phyloP scores from a whole-genome alignment of 768 basidiomycete species.

The Tulasnella sp. region DNA sequence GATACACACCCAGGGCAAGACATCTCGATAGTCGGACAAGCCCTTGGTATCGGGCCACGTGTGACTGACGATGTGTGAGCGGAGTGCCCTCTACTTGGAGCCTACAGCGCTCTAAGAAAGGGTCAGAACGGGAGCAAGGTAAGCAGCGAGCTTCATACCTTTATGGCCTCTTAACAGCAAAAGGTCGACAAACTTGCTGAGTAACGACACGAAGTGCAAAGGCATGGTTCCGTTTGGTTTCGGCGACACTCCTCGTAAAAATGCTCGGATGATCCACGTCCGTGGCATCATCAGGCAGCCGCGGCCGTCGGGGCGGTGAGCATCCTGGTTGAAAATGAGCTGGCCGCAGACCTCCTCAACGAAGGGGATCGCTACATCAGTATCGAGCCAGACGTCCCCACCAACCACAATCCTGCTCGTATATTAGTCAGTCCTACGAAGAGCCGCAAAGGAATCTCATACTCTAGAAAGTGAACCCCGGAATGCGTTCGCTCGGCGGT shows the following conservation, averaged over 20 bases:
- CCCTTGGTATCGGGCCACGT: background rate
- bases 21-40: background rate
- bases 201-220: background rate
- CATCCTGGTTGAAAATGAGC: background rate
- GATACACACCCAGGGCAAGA: background rate
- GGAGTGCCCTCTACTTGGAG: no score
- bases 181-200: background rate
- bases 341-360: conserved; percentile 24
- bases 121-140: background rate
- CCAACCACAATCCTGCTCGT: background rate
- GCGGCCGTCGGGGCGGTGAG: background rate
- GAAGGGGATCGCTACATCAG: background rate
- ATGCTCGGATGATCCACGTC: conserved; percentile 15
- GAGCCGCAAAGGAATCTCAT: no score
- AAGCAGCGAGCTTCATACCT: background rate
- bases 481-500: no score
- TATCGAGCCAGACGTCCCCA: background rate
- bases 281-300: background rate
- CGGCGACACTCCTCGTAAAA: background rate
- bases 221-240: background rate
- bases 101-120: background rate
- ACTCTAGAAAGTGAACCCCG: no score
- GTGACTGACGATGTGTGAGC: no score
- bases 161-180: background rate
- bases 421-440: background rate